Evolutionary conservation across 2,329 filamentous ascomycete genomes (phyloP), one percentile per base, ranked within the genome.

Genomic region (Trichoderma oligosporum): DNA sequence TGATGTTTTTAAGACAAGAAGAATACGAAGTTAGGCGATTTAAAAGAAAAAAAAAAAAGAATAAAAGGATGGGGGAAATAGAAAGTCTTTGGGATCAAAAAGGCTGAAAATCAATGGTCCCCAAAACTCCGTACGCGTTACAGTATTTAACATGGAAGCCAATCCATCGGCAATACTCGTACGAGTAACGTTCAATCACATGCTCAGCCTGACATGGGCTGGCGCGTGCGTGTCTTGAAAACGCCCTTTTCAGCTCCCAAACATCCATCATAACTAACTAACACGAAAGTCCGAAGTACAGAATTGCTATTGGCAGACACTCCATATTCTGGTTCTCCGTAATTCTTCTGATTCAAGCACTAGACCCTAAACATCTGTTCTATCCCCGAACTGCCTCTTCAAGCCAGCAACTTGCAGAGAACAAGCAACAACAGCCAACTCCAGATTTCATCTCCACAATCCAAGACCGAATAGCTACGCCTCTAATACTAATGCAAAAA

Each of bases 121-220:
- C 7, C 33, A n/a, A n/a, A n/a, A n/a, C n/a, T n/a, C n/a, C 20
- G 31, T 14, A n/a, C 22, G 42, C 33, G 35, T 36, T 36, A 16
- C 47, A 35, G 22, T 52, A 52, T 52, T 52, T 52, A 52, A 52
- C 45, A 48, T n/a, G n/a, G 14, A 22, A 36, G 4, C 33, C 47
- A 54, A 14, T 12, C 33, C 56, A 46, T 58, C 56, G 56, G 56
- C 56, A 54, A 44, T 41, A 24, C 20, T 18, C n/a, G n/a, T n/a
- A n/a, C n/a, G n/a, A n/a, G n/a, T n/a, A n/a, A n/a, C n/a, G n/a
- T n/a, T 58, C 56, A 58, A 58, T 58, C 56, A 58, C 56, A 58
- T 55, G 52, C 39, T 41, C 44, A 31, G 41, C 12, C 24, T 27
- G 8, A 7, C 24, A 44, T 27, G 31, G 31, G 44, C 45, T 48